Evolutionary conservation across 805 yeast species (phyloP), one percentile per base, ranked within the genome.

Genomic region (Metschnikowia amazonensis): DNA sequence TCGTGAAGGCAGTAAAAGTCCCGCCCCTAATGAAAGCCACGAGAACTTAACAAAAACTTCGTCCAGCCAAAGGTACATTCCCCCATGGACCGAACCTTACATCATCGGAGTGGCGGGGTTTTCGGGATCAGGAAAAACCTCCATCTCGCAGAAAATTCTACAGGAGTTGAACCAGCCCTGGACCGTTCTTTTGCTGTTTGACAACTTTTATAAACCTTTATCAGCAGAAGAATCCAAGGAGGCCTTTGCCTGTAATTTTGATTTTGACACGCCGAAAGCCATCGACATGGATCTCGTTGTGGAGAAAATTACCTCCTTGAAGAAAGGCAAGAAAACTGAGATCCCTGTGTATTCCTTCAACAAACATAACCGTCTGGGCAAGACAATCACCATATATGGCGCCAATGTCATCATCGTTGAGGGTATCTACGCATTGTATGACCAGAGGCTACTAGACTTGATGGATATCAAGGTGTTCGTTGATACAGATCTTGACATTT

Each of bases 401-500:
- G 97, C 97, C 13, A 89, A 89, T 61, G 95, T 94, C 17, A 86
- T 94, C 43, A 84, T 94, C 5, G 69, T 94, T 31, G 99, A 94
- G 64, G 99, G 99, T 1, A 81, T 94, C 3, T 88, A 86, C 60
- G 89, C 96, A 0, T 65, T 94, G 36, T 81, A 83, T 50, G 89
- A 85, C 60, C 73, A 75, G 38, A 75, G 89, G 34, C 65, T 94
- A 14, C 65, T 84, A 44, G 84, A 78, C 10, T 59, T 89, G 58
- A 85, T 90, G 84, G 95, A 92, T 58, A 72, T 89, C 48, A 92
- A 86, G 64, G 79, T 92, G 16, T 94, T 81, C 62, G 97, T 94
- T 3, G 97, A 92, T 55, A 94, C 97, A 2, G 98, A 90, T 58
- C 72, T 89, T 54, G 99, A 94, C 60, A 79, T 92, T 13, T 94